Evolutionary conservation across 73 alveolate genomes (phyloP), one percentile per base, ranked within the genome.

Genomic region (Tetrahymena thermophila): DNA sequence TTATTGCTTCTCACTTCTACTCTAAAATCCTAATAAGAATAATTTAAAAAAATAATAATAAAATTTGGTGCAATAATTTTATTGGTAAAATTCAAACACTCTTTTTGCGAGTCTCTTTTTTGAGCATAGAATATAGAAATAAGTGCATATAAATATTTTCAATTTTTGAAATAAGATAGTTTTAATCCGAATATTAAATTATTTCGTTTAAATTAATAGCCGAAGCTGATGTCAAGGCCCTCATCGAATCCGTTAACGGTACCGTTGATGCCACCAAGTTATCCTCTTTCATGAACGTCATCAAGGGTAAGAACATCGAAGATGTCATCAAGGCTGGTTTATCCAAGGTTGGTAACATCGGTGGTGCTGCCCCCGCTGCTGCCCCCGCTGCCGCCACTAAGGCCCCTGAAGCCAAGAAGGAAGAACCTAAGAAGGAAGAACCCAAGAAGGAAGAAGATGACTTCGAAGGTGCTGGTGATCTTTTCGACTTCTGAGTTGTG

Each of bases 391-490:
- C 89, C 11, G 89, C 89, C 83, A 11, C 83, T 42, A 71, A 71
- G 89, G 89, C 89, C 37, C 40, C 89, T 71, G 89, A 71, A 71
- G 40, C 89, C 89, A 71, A 71, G 89, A 71, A 71, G 89, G 89
- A 71, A 71, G 89, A 71, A 71, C 31, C 83, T 50, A 71, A 71
- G 89, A 71, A 71, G 89, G 89, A 71, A 71, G 89, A 71, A 71
- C 89, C 89, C 89, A 71, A 71, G 89, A 71, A 71, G 89, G 89
- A 71, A 71, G 89, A 71, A 23, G 89, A 71, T 71, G 89, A 71
- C 89, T 71, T 71, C 89, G 89, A 71, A n/a, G 89, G 89, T 71
- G 89, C 89, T 71, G 89, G 89, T 71, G 89, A 71, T 71, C 89
- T 71, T 71, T 71, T 71, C 89, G 89, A 71, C 89, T 71, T 71